phyloP scores from a whole-genome alignment of 2,329 filamentous ascomycete species.

The Neophaeococcomyces mojaviensis region DNA sequence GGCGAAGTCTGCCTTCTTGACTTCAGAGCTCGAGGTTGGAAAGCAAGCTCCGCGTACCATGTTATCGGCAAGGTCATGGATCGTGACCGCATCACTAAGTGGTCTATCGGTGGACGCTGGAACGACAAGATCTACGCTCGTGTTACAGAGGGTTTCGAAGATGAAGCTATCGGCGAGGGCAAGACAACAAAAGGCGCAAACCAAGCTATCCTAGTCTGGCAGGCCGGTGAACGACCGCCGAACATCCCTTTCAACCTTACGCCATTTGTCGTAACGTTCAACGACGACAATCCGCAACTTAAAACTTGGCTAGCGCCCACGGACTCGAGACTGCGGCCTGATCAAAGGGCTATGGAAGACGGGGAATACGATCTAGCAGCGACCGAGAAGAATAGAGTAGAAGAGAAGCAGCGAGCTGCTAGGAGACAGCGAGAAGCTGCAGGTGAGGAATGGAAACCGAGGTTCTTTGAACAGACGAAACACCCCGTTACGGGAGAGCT shows the following conservation, averaged over 20 bases:
- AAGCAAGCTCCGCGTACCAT: constrained; percentile 82
- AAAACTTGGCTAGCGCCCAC: constrained; percentile 74
- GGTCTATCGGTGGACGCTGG: constrained; percentile 90
- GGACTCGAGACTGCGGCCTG: constrained; percentile 83
- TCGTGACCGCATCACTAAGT: constrained; percentile 67
- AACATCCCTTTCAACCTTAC: constrained; percentile 96
- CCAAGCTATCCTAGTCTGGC: constrained; percentile 86
- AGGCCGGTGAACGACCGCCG: constrained; percentile 70
- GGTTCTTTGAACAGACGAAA: constrained; percentile 71
- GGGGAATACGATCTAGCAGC: constrained; percentile 94
- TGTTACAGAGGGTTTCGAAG: constrained; percentile 83
- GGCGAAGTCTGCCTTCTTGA: constrained; percentile 83
- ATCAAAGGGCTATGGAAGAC: constrained; percentile 97
- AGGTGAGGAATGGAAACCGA: constrained; percentile 74
- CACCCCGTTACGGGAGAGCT: constrained; percentile 78
- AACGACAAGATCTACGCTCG: constrained; percentile 96
- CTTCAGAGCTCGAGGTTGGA: constrained; percentile 95
- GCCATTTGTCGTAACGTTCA: constrained; percentile 89
- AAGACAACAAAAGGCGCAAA: constrained; percentile 44
- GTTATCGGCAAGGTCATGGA: constrained; percentile 81
- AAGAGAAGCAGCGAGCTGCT: constrained; percentile 79
- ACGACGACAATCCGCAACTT: constrained; percentile 81
- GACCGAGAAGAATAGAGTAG: constrained; percentile 85
- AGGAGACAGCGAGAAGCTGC: constrained; percentile 63
- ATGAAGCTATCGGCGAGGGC: constrained; percentile 46